Conservation (phyloP, 176 grass and related monocot species). For the Pontederia crassipes region DNA sequence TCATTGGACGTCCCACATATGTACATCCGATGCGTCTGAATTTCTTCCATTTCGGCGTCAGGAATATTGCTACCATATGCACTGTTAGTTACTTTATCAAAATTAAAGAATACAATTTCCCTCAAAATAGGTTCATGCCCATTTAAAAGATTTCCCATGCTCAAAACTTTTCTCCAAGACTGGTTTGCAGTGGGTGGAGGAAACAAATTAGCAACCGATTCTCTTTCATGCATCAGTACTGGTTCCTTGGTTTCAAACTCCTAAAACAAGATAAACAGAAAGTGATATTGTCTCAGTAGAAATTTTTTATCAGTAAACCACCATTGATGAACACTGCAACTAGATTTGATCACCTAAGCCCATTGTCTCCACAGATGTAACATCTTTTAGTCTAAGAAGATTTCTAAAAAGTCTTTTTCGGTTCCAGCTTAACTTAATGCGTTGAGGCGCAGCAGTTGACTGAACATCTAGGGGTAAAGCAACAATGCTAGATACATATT, state of each 20-base stretch:
- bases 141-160: conserved; percentile 98
- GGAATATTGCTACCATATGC: conserved; percentile 54
- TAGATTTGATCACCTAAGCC: too few species aligned
- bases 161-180: conserved; percentile 96
- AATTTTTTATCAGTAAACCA: not conserved
- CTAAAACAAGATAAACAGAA: conserved; percentile 32
- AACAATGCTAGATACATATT: too few species aligned
- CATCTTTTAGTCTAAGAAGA: too few species aligned
- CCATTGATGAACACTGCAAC: too few species aligned
- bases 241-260: conserved; percentile 64
- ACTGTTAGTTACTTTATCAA: conserved; percentile 52
- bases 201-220: conserved; percentile 63
- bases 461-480: too few species aligned
- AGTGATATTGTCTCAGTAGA: not conserved
- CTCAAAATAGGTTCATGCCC: conserved; percentile 81
- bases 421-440: too few species aligned
- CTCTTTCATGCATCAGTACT: conserved; percentile 60
- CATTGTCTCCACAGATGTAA: too few species aligned
- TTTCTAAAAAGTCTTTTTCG: too few species aligned
- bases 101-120: conserved; percentile 77
- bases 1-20: conserved; percentile 87
- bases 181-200: conserved; percentile 74
- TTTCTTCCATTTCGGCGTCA: conserved; percentile 40
- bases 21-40: conserved; percentile 90
- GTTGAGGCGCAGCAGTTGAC: too few species aligned